Percentiles rank a stretch among this genome's conserved stretches.
These are phyloP conservation scores for Rutstroemia sp. DNA, from an alignment of 2,329 filamentous ascomycete genomes.

Conservation along the genomic window DNA sequence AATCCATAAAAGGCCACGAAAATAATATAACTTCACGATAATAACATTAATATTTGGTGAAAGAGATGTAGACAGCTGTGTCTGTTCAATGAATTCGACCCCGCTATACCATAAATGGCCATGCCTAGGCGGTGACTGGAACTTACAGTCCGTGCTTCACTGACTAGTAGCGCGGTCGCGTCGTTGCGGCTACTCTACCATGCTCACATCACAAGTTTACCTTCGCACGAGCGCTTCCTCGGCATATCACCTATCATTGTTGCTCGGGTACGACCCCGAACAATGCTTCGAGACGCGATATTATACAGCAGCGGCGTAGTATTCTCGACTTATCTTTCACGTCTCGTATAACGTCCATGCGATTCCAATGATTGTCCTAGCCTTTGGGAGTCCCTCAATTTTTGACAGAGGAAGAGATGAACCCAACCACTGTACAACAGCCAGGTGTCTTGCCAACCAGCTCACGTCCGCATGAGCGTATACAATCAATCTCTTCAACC, in stretches of 20 bases:
- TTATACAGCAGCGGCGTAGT: too few species aligned
- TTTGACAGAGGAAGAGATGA: not conserved
- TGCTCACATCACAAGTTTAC: too few species aligned
- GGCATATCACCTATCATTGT: too few species aligned
- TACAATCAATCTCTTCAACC: not conserved
- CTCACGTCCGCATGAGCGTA: not conserved
- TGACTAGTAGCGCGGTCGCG: not conserved
- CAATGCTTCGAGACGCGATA: too few species aligned
- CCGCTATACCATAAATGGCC: not conserved
- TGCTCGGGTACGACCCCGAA: too few species aligned
- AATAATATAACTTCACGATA: not conserved
- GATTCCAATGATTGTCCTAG: too few species aligned
- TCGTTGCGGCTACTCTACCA: too few species aligned
- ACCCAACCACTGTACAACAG: not conserved
- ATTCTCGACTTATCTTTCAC: too few species aligned
- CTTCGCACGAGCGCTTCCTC: too few species aligned
- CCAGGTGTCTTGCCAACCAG: not conserved
- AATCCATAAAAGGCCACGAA: conserved; percentile 64
- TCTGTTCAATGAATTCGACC: not conserved
- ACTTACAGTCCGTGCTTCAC: not conserved
- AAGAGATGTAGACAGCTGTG: conserved; percentile 8
- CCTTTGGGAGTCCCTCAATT: too few species aligned
- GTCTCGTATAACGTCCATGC: too few species aligned
- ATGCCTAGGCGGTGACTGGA: not conserved
- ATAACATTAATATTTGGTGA: not conserved